Base-by-base conservation (phyloP, 2,329 filamentous ascomycete genomes). In the Magnaporthales sp. region DNA sequence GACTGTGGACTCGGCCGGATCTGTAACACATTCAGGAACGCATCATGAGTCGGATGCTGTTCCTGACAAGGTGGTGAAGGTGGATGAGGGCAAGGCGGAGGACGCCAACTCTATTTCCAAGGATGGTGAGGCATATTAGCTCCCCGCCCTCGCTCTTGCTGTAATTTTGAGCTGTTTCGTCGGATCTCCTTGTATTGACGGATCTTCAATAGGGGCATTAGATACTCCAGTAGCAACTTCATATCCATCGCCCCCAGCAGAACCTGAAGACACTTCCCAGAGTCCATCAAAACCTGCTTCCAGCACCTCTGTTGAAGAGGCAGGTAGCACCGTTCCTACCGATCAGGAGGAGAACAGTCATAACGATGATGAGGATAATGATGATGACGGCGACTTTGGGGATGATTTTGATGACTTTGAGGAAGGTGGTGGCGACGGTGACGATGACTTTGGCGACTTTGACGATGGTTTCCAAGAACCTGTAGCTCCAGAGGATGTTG, bases 391-490 rank as follows among this genome's bases (percentile, higher is more conserved):
- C 69, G 83, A 82, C 58, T 86, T 85, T 73, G 84, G 82, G 26
- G 84, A 87, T 71, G 85, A 87, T 68, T 84, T 86, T 76, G 85
- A 88, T 74, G 85, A 87, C 69, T 88, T 88, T 70, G 84, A 86
- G 72, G 85, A 87, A 72, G 85, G 84, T 63, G 83, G 79, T 61
- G 79, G 79, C 10, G 80, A 80, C 62, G 81, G 79, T 8, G 80
- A 80, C 62, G 81, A 80, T 29, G 84, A 84, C 72, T 89, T 89
- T 78, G 86, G 87, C 72, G 89, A 91, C 72, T 92, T 92, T 77
- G 88, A 90, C 73, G 90, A 89, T 70, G 88, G 83, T 51, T 92
- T 92, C 74, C 84, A 91, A 72, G 80, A 86, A 74, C 75, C 84
- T 63, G 73, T 77, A 68, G 68, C 73, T 62, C 76, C 78, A 68